Conservation (phyloP, 2,329 filamentous ascomycete genomes). For the Aphanoascus verrucosus region DNA sequence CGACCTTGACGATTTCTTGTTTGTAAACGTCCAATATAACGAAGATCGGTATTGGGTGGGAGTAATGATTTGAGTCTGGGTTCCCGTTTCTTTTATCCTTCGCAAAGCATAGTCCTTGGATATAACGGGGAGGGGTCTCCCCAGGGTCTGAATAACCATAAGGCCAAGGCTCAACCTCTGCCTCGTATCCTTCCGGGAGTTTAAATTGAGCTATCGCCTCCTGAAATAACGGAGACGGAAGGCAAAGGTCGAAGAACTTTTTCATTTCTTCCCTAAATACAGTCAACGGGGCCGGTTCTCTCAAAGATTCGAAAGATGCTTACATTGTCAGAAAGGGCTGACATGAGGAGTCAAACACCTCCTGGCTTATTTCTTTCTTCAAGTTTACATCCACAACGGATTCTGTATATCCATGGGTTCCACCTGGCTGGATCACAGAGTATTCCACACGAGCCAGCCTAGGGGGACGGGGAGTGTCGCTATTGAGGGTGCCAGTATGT, state of each 20-base stretch:
- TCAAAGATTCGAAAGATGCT: neutral
- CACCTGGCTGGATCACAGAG: conserved; percentile 28
- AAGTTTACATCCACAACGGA: conserved; percentile 41
- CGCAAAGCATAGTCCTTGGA: conserved; percentile 47
- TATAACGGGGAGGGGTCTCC: conserved; percentile 41
- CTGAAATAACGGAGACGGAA: conserved; percentile 44
- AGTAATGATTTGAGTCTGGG: conserved; percentile 52
- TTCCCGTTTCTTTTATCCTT: conserved; percentile 39
- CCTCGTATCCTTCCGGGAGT: conserved; percentile 45
- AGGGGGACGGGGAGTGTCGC: conserved; percentile 34
- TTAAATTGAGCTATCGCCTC: conserved; percentile 42
- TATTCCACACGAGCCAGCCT: conserved; percentile 46
- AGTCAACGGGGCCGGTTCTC: neutral
- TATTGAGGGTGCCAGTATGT: conserved; percentile 30
- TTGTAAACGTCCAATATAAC: conserved; percentile 49
- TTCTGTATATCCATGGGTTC: conserved; percentile 46
- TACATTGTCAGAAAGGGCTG: conserved; percentile 42
- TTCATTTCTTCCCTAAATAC: conserved; percentile 37
- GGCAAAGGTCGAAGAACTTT: conserved; percentile 39
- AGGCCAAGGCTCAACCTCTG: conserved; percentile 48
- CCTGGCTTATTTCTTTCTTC: conserved; percentile 34
- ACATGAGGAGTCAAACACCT: conserved; percentile 38
- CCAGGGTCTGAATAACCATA: conserved; percentile 44
- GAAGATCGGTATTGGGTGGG: conserved; percentile 50
- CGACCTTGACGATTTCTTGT: conserved; percentile 47